Base-by-base conservation (phyloP, 1,139 yeast genomes). In the Sugiyamaella japonica region DNA sequence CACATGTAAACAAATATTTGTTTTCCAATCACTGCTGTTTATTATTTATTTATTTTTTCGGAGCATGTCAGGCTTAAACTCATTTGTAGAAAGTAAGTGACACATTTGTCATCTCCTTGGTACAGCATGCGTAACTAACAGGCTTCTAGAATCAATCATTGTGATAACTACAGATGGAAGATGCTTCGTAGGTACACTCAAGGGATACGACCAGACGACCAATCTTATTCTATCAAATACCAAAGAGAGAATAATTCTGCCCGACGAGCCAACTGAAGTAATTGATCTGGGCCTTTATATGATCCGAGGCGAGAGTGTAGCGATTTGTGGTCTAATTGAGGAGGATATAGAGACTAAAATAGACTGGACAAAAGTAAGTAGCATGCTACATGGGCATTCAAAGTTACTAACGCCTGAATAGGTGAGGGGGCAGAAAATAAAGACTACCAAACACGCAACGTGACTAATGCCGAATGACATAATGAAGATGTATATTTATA, bases 131-230 rank as follows among this genome's bases (percentile, higher is more conserved):
- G 36, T 31, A 38, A 17, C 37, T 28, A 37, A 28, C 28, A 17
- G 9, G 7, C 40, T 36, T 31, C 10, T 36, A 70, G 76, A 69
- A 62, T 75, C 76, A 61, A 91, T 90, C 10, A 79, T 86, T 54
- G 80, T 90, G 10, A 77, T 91, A 53, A 86, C 96, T n/a, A 81
- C 95, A 1, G 96, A 89, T 66, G 97, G 95, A 16, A 75, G 90
- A 31, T 52, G 54, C 34, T 62, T 64, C 49, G 62, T 81, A 67
- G 98, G 97, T 1, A 76, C 72, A 28, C 78, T 91, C 40, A 85
- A 84, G 66, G 96, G 97, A 17, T 90, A 78, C 65, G 98, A 91
- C 69, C 85, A 86, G 63, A 76, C 86, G 50, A 86, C 95, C 28
- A 91, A 91, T 66, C 66, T 91, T 17, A 77, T 89, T 41, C 74